phyloP scores from a whole-genome alignment of 192 early-diverging fungal species.

The Backusella liffmaniae region DNA sequence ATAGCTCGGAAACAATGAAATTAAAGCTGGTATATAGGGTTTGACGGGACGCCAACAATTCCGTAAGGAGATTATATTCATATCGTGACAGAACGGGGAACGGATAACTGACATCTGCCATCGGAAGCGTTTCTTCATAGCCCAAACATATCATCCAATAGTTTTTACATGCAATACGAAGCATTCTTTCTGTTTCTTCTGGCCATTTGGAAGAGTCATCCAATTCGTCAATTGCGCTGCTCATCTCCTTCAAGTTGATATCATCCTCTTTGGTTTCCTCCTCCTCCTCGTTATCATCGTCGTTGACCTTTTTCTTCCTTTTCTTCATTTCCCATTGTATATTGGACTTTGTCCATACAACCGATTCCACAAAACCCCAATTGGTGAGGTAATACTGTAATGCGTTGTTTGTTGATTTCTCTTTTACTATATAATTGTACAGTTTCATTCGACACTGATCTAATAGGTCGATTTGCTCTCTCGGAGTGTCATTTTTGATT shows the following conservation, averaged over 20 bases:
- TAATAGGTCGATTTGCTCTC: not conserved
- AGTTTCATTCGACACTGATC: conserved; percentile 21
- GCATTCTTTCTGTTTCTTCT: conserved; percentile 6
- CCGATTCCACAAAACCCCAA: conserved; percentile 37
- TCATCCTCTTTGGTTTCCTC: not conserved
- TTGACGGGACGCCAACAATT: conserved; percentile 47
- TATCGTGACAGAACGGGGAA: conserved; percentile 21
- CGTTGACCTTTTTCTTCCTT: not conserved
- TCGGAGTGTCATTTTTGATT: not conserved
- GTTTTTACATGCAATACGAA: conserved; percentile 19
- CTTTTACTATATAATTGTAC: not conserved
- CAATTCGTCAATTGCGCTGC: not conserved
- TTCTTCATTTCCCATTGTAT: conserved; percentile 13
- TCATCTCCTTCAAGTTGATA: not conserved
- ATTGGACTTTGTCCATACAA: conserved; percentile 11
- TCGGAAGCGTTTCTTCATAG: not conserved
- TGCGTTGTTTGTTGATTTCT: not conserved
- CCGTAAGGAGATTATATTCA: conserved; percentile 35
- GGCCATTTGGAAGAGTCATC: conserved; percentile 7
- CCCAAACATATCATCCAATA: conserved; percentile 32
- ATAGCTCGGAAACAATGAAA: conserved; percentile 63
- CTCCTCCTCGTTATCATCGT: not conserved
- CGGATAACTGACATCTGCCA: conserved; percentile 13
- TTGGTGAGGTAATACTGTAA: conserved; percentile 30
- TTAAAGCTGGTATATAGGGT: conserved; percentile 71